phyloP scores from a whole-genome alignment of 1,139 yeast genomes.

The Candida labiduridarum region DNA sequence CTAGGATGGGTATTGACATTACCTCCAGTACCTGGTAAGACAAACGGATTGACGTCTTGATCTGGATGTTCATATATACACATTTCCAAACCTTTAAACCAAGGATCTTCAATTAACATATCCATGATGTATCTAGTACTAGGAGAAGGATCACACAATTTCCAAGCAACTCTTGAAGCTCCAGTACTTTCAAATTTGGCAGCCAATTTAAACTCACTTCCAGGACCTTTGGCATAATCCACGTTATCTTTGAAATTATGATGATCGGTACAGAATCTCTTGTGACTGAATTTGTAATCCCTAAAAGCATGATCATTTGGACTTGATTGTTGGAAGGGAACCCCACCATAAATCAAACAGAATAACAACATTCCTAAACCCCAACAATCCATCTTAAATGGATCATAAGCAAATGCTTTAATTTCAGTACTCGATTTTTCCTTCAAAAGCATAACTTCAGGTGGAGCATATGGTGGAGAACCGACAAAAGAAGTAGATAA shows the following conservation, averaged over 20 bases:
- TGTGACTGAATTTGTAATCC: constrained; percentile 58
- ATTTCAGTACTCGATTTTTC: constrained; percentile 37
- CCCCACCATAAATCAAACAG: constrained; percentile 58
- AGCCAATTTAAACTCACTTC: constrained; percentile 67
- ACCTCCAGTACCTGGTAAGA: constrained; percentile 28
- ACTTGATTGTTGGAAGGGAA: constrained; percentile 61
- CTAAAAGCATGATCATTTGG: constrained; percentile 56
- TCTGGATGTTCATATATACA: constrained; percentile 59
- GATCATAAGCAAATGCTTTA: constrained; percentile 57
- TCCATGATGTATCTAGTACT: constrained; percentile 55
- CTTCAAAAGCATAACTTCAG: constrained; percentile 65
- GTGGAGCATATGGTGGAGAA: constrained; percentile 80
- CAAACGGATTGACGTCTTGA: constrained; percentile 45
- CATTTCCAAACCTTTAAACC: constrained; percentile 63
- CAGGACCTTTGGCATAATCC: constrained; percentile 54
- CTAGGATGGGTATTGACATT: constrained; percentile 9
- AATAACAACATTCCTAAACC: constrained; percentile 69
- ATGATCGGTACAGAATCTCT: constrained; percentile 49
- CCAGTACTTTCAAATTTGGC: constrained; percentile 58
- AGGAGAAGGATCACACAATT: constrained; percentile 66
- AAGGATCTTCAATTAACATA: constrained; percentile 60
- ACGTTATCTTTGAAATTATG: constrained; percentile 56
- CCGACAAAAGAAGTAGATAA: constrained; percentile 59
- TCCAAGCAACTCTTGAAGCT: constrained; percentile 74
- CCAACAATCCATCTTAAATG: constrained; percentile 73